These are phyloP conservation scores for Penicillium sp. DNA, from an alignment of 2,329 filamentous ascomycete species.

Conservation along the genomic window DNA sequence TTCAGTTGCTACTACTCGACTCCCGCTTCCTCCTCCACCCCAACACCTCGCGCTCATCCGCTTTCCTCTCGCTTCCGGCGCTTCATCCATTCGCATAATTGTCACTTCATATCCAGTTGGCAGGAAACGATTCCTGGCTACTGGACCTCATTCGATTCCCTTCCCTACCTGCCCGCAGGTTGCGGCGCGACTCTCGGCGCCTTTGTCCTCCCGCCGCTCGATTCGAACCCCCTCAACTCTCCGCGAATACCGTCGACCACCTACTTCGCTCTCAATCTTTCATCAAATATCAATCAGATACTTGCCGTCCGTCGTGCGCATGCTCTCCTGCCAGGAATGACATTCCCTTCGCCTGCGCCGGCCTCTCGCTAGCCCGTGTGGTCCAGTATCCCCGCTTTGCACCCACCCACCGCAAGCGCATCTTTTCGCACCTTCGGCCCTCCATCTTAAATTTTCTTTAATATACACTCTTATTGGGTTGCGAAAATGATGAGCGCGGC, in stretches of 20 bases:
- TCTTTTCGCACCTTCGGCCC: constrained; percentile 24
- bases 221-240: constrained; percentile 26
- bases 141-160: constrained; percentile 18
- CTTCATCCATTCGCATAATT: constrained; percentile 17
- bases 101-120: constrained; percentile 15
- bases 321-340: constrained; percentile 40
- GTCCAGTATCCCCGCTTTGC: constrained; percentile 43
- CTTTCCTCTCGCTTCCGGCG: constrained; percentile 13
- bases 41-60: constrained; percentile 18
- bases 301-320: constrained; percentile 26
- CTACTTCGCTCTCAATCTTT: constrained; percentile 17
- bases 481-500: constrained; percentile 39
- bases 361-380: constrained; percentile 42
- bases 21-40: constrained; percentile 20
- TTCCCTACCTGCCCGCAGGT: constrained; percentile 19
- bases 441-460: constrained; percentile 12
- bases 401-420: constrained; percentile 37
- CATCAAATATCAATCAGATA: constrained; percentile 19
- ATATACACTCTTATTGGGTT: constrained; percentile 6
- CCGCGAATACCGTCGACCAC: constrained; percentile 22
- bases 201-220: constrained; percentile 28
- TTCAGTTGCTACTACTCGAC: constrained; percentile 21
- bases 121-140: constrained; percentile 20
- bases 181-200: constrained; percentile 27
- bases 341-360: constrained; percentile 36